These are phyloP conservation scores for Paramecium pentaurelia DNA, from an alignment of 73 alveolate species.

Conservation along the genomic window DNA sequence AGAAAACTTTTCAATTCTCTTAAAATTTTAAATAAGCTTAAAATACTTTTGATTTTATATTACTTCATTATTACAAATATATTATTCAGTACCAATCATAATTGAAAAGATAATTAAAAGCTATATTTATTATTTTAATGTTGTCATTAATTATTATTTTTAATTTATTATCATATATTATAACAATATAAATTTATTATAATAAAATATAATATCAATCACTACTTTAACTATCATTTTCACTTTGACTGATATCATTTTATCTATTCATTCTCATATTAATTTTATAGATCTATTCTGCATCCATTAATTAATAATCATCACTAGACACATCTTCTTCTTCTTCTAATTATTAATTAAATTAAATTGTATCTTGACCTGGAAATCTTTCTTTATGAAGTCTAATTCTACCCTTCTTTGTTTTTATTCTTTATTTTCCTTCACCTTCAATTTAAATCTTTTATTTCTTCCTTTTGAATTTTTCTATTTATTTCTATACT, in stretches of 20 bases:
- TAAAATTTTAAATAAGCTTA: too few species aligned
- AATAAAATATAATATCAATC: neutral
- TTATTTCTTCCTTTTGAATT: neutral
- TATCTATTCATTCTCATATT: neutral
- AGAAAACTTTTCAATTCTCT: too few species aligned
- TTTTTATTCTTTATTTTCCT: neutral
- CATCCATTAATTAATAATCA: neutral
- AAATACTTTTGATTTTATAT: too few species aligned
- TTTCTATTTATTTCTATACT: neutral
- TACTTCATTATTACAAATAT: too few species aligned
- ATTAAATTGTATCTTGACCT: neutral
- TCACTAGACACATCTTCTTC: neutral
- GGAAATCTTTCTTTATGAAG: constrained; percentile 5
- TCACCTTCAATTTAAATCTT: neutral
- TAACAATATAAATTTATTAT: neutral
- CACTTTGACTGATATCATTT: neutral
- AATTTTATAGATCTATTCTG: neutral
- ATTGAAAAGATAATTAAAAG: too few species aligned
- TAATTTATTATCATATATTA: too few species aligned
- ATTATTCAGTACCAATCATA: too few species aligned
- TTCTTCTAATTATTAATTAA: neutral
- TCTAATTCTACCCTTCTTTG: neutral
- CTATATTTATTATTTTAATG: too few species aligned
- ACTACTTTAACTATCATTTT: neutral
- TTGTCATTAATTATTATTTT: too few species aligned